These are phyloP conservation scores for Brachypodium distachyon DNA, from an alignment of 202 grass and related monocot genomes.

Conservation along the genomic window DNA sequence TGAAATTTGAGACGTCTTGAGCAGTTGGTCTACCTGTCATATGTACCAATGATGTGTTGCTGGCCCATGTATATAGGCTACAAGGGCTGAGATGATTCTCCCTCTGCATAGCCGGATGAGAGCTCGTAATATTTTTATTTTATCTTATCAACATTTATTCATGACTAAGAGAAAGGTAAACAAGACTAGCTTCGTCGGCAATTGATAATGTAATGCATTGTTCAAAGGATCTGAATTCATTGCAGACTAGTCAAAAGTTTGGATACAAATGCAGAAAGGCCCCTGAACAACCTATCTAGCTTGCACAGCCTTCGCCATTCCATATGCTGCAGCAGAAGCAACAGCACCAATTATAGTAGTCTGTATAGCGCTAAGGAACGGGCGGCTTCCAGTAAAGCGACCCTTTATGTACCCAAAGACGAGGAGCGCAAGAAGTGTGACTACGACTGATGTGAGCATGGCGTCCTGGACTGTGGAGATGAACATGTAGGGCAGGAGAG, in stretches of 20 bases:
- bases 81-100: neutral
- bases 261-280: neutral
- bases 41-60: neutral
- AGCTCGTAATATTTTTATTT: neutral
- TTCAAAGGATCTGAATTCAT: neutral
- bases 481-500: slow-evolving; percentile 73
- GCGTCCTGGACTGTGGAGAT: slow-evolving; percentile 50
- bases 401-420: slow-evolving; percentile 88
- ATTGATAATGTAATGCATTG: neutral
- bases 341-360: slow-evolving; percentile 67
- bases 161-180: neutral
- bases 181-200: neutral
- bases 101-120: neutral
- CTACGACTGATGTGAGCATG: slow-evolving; percentile 62
- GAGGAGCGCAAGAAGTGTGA: slow-evolving; percentile 51
- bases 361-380: slow-evolving; percentile 61
- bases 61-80: no score
- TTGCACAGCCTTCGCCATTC: slow-evolving; percentile 70
- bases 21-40: neutral
- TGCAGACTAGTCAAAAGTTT: slow-evolving; percentile 4
- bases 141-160: neutral
- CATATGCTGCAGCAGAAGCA: slow-evolving; percentile 72
- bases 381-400: slow-evolving; percentile 56
- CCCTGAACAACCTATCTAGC: slow-evolving; percentile 10
- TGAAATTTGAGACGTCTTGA: neutral